Conservation (phyloP, 2,329 filamentous ascomycete species). For the Furcasterigmium sp. region DNA sequence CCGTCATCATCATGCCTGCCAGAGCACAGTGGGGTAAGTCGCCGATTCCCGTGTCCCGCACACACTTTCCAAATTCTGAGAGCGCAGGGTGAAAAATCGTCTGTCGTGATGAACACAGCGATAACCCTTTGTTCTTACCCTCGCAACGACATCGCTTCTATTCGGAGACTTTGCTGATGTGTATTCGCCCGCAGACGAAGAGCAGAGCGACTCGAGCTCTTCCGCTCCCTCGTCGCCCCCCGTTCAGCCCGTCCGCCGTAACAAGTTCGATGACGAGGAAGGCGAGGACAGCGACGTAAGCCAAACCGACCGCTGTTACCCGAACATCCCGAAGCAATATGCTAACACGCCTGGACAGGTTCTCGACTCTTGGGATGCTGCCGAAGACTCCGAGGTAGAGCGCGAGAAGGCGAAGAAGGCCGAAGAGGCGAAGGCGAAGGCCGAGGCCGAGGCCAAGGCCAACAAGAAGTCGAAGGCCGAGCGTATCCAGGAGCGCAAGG, state of each 20-base stretch:
- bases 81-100: neutral
- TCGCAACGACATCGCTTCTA: too few species aligned
- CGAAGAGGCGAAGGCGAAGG: slow-evolving; percentile 80
- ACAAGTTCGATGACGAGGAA: slow-evolving; percentile 88
- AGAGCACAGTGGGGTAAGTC: slow-evolving; percentile 1
- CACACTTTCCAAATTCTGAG: neutral
- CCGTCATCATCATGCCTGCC: neutral
- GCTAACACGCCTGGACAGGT: slow-evolving; percentile 51
- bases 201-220: slow-evolving; percentile 29
- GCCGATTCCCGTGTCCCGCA: neutral
- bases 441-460: slow-evolving; percentile 79
- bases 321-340: slow-evolving; percentile 1
- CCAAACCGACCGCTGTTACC: slow-evolving; percentile 11
- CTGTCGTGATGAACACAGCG: too few species aligned
- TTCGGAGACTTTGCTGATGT: slow-evolving; percentile 1
- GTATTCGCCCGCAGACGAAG: slow-evolving; percentile 26
- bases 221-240: slow-evolving; percentile 30
- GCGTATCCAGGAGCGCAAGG: slow-evolving; percentile 75
- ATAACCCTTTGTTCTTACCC: too few species aligned
- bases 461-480: slow-evolving; percentile 87
- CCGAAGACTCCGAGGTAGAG: slow-evolving; percentile 94
- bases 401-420: slow-evolving; percentile 91
- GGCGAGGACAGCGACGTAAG: slow-evolving; percentile 72
- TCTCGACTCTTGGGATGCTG: slow-evolving; percentile 93
- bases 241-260: slow-evolving; percentile 34